Base-by-base conservation (phyloP, 2,329 filamentous ascomycete genomes). In the Tolypocladium ophioglossoides region DNA sequence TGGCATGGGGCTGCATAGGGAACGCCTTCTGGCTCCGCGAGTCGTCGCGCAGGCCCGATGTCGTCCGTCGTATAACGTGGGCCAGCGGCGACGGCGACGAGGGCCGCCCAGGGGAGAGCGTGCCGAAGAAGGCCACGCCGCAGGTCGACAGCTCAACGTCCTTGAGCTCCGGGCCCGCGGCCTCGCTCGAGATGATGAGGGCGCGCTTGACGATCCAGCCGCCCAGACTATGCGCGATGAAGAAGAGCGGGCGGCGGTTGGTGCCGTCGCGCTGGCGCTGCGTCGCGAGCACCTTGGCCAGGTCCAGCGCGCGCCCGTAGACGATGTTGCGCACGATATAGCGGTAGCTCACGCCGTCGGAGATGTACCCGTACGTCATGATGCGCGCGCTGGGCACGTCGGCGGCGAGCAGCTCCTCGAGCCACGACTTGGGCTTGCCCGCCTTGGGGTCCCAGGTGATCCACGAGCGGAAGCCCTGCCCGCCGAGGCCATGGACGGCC, bases 201-300 rank as follows among this genome's bases (percentile, higher is more conserved):
- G 58, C 59, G n/a, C 61, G 59, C 57, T 65, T 64, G 55, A 66
- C 63, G 38, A 66, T 61, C 62, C 63, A 63, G 4, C 63, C 62
- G 18, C 63, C 63, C 20, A 65, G 55, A 41, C 61, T 62, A 39
- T 65, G 64, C 12, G 63, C 62, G 18, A 65, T 59, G 55, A 66
- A 64, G 55, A 63, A 63, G 11, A 64, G 57, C 1, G 63, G 63
- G n/a, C 63, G 59, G 4, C 52, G 51, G 35, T 35, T 53, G 14
- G 61, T 58, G 40, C 54, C 58, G 37, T 62, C 61, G 14, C 51
- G 54, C 16, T 51, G 53, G 11, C 63, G 57, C 37, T 55, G 57
- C 14, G 52, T 51, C n/a, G 55, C 57, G 18, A 64, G 56, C 51
- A 57, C 56, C 20, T 58, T 55, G 46, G 61, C 61, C 44, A 65